Evolutionary conservation across 2,329 filamentous ascomycete species (phyloP), one percentile per base, ranked within the genome.

Genomic region (Nothomitra cinnamomea): DNA sequence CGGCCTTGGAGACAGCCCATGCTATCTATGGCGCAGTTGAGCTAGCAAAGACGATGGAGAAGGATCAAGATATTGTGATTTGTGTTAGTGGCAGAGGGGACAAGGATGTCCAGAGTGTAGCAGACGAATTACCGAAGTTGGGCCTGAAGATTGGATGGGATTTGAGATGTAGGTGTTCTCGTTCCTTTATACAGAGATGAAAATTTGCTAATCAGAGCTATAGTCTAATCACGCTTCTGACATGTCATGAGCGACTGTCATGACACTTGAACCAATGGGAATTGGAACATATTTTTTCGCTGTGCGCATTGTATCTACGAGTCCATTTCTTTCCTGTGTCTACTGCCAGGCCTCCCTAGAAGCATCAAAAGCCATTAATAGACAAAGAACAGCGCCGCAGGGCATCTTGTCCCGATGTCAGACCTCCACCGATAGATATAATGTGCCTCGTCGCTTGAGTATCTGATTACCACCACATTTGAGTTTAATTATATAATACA

Each of bases 21-120:
- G 92, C 89, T 22, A 80, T 98, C 63, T 95, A 77, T 61, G 92
- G 89, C 13, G 89, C 86, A 10, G 72, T 96, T 55, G 80, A 96
- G 70, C 70, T 96, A 56, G 90, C 90, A 57, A 95, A 94, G 80
- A 87, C 82, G 55, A 89, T 95, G 87, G 76, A 77, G 60, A 86
- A 88, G 72, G 88, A 79, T 52, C 72, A 95, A 70, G 88, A 96
- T 63, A 72, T 98, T 25, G 90, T 98, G 56, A 89, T 98, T 58
- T 96, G 90, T 70, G 68, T 98, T 38, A 94, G 85, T 64, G 92
- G 92, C 7, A 76, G 92, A 61, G 92, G 92, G 58, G 92, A 98
- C 70, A 98, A 98, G 79, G 92, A 98, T 65, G 92, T 98, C 56
- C 89, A 98, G 78, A 94, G 87, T 63, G 90, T 98, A 52, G 92